Base-by-base conservation (phyloP, 768 basidiomycete species). In the Paxillus rubicundulus region DNA sequence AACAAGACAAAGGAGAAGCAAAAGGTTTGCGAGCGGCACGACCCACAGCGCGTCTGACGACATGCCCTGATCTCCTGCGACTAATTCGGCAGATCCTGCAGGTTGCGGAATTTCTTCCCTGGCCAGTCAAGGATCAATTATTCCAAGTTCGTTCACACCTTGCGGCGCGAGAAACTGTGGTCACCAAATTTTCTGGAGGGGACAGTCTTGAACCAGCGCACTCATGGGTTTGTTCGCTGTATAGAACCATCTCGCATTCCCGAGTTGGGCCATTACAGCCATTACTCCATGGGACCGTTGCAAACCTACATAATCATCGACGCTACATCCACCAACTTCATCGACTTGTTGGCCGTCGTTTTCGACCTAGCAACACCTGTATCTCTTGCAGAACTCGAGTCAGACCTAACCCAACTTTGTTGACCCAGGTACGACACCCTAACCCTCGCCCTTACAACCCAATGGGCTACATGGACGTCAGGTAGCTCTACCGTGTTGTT, bases 161-260 rank as follows among this genome's bases (percentile, higher is more conserved):
- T 90, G 72, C 83, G 78, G 68, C 55, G 71, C 76, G 81, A 78
- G 74, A 75, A 71, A 78, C 78, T 57, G 80, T 81, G 84, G 81
- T 78, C 72, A 86, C 88, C 87, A 89, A 91, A 86, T 89, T 90
- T 89, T 91, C 89, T 82, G 86, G 87, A 89, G 89, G 87, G 86
- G 86, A 84, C 83, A 80, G 87, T 79, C 86, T 90, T 86, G 89
- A 90, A 89, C 86, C 84, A 87, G 89, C 88, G 89, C 89, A 82
- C 89, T 79, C 70, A 74, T 77, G 80, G 73, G 70, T 70, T 61
- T 69, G 40, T 57, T 69, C 80, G 86, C 82, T 81, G 87, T 73
- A 72, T 20, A 55, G 70, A 70, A 71, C 78, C 80, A 78, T 80
- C 77, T 74, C 83, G 75, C 87, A 90, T 89, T 84, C 89, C 89